These are phyloP conservation scores for Trichaptum fuscoviolaceum DNA, from an alignment of 768 basidiomycete species.

Conservation along the genomic window DNA sequence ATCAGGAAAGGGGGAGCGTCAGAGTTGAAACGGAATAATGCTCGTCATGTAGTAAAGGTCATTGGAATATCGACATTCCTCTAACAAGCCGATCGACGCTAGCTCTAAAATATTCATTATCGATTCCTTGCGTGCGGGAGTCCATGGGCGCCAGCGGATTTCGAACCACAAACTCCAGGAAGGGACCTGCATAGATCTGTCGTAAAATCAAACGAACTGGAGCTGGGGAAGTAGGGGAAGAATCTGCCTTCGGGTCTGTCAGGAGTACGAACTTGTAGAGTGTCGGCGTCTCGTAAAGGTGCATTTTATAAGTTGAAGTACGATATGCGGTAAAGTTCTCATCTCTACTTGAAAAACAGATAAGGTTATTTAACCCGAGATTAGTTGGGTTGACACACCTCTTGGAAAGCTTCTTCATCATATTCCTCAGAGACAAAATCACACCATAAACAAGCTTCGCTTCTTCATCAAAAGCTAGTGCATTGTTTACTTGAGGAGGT, in stretches of 20 bases:
- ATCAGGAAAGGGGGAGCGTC: not conserved
- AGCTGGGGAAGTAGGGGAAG: slow-evolving; percentile 18
- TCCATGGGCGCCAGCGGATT: slow-evolving; percentile 87
- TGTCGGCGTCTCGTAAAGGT: slow-evolving; percentile 86
- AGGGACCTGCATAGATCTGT: slow-evolving; percentile 91
- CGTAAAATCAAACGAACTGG: slow-evolving; percentile 67
- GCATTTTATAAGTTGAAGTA: slow-evolving; percentile 90
- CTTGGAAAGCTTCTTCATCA: slow-evolving; percentile 91
- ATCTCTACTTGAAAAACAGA: slow-evolving; percentile 45
- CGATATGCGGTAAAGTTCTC: slow-evolving; percentile 88
- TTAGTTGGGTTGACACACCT: slow-evolving; percentile 41
- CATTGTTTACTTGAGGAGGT: slow-evolving; percentile 32
- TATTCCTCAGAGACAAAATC: slow-evolving; percentile 82
- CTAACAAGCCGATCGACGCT: slow-evolving; percentile 74
- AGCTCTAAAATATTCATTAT: slow-evolving; percentile 86
- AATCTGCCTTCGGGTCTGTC: slow-evolving; percentile 80
- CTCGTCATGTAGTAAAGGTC: slow-evolving; percentile 6
- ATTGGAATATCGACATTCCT: slow-evolving; percentile 45
- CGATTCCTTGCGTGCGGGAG: slow-evolving; percentile 77
- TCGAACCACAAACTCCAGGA: slow-evolving; percentile 88
- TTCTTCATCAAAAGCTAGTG: slow-evolving; percentile 92
- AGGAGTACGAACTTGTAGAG: slow-evolving; percentile 96
- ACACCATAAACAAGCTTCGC: slow-evolving; percentile 97
- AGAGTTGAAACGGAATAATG: not conserved
- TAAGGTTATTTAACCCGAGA: slow-evolving; percentile 2